Percentiles rank a stretch among this genome's conserved stretches.
These are phyloP conservation scores for Tilletia caries DNA, from an alignment of 1,284 basidiomycete genomes.

Conservation along the genomic window DNA sequence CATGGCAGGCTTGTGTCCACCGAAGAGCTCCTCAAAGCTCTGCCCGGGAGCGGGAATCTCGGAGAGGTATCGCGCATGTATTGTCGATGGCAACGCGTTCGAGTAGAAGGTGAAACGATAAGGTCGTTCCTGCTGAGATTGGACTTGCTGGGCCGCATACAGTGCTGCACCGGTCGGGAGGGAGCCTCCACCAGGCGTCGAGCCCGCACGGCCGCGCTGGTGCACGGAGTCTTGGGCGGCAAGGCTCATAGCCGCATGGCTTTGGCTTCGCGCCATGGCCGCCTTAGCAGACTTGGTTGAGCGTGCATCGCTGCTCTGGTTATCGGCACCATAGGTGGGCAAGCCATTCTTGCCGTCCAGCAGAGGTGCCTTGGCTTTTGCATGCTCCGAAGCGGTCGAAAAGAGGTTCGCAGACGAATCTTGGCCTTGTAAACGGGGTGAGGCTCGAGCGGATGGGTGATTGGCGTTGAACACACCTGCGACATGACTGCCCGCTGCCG, in stretches of 20 bases:
- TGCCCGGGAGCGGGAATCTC: constrained; percentile 93
- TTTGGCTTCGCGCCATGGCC: constrained; percentile 13
- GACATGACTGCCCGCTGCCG: constrained; percentile 22
- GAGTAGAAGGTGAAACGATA: constrained; percentile 99
- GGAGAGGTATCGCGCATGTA: constrained; percentile 85
- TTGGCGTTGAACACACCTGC: constrained; percentile 6
- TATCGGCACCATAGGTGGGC: background rate
- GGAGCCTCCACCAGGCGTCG: constrained; percentile 7
- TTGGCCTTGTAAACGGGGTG: background rate
- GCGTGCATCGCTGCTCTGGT: constrained; percentile 47
- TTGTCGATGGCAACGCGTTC: constrained; percentile 84
- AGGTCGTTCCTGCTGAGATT: constrained; percentile 60
- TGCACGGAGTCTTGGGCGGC: background rate
- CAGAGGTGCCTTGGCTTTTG: constrained; percentile 51
- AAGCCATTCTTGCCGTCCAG: constrained; percentile 26
- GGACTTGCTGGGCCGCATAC: constrained; percentile 11
- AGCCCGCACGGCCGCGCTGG: background rate
- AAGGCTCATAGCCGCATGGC: constrained; percentile 1
- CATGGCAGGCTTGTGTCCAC: constrained; percentile 57
- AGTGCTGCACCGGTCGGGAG: constrained; percentile 7
- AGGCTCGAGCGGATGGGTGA: background rate
- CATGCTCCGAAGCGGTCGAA: background rate
- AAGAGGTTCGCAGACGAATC: background rate
- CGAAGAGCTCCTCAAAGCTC: constrained; percentile 85
- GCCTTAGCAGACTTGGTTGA: constrained; percentile 29